A percentile compares a stretch with the other conserved stretches of the same genome.
Conservation (phyloP, 371 early-diverging fungal species). For the Phascolomyces articulosus region DNA sequence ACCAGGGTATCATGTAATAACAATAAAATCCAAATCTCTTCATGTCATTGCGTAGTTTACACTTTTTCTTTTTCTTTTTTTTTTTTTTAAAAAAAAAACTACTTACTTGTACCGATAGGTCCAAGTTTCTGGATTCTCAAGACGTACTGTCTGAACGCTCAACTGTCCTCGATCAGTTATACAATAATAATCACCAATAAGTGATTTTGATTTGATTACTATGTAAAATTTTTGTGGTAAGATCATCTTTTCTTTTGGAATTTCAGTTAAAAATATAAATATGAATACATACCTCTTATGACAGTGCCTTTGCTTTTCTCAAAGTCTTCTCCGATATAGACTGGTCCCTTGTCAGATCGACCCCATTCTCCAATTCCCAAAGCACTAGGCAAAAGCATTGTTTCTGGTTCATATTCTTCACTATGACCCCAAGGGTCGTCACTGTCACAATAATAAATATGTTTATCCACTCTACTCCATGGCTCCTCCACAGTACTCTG, state of each 20-base stretch:
- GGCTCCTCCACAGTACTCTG: constrained; percentile 2
- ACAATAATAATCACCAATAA: constrained; percentile 31
- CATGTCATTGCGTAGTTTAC: too few relatives aligned
- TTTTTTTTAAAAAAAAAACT: neutral
- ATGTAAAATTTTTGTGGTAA: neutral
- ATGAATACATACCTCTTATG: constrained; percentile 19
- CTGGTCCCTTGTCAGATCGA: constrained; percentile 17
- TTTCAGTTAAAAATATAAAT: neutral
- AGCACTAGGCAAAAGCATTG: constrained; percentile 28
- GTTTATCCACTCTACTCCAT: constrained; percentile 6
- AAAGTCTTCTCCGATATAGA: constrained; percentile 29
- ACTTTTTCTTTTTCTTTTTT: too few relatives aligned
- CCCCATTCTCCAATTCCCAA: constrained; percentile 43
- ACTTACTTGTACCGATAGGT: constrained; percentile 20
- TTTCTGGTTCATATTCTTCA: constrained; percentile 8
- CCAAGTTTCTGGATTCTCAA: constrained; percentile 23
- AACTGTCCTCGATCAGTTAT: constrained; percentile 38
- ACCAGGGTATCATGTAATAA: too few relatives aligned
- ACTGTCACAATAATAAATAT: constrained; percentile 14
- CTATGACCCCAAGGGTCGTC: constrained; percentile 9
- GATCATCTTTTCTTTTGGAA: neutral
- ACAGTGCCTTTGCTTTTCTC: constrained; percentile 29
- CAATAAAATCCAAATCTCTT: too few relatives aligned
- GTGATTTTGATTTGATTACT: constrained; percentile 26
- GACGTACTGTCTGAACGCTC: constrained; percentile 25